phyloP scores from a whole-genome alignment of 1,139 yeast species.

The Blastobotrys proliferans region DNA sequence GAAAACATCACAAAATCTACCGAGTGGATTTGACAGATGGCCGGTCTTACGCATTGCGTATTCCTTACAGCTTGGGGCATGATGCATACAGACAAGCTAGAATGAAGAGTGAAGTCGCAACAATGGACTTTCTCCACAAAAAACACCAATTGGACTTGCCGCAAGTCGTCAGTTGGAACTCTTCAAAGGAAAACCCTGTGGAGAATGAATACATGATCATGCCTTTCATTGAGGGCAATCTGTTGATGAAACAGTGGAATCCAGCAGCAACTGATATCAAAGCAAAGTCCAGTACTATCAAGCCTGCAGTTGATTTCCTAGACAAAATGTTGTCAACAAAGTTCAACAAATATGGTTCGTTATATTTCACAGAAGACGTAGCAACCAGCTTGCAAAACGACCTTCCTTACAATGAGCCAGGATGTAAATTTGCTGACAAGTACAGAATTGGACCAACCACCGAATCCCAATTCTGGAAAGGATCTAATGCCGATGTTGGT shows the following conservation, averaged over 20 bases:
- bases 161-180: conserved; percentile 67
- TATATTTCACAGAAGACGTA: conserved; percentile 70
- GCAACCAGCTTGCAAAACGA: conserved; percentile 39
- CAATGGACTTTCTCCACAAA: conserved; percentile 72
- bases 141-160: conserved; percentile 56
- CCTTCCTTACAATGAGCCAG: conserved; percentile 64
- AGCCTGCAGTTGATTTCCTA: conserved; percentile 37
- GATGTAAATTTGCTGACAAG: conserved; percentile 53
- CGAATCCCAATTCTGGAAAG: conserved; percentile 73
- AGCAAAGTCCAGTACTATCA: conserved; percentile 35
- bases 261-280: conserved; percentile 60
- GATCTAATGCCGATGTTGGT: conserved; percentile 38
- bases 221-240: conserved; percentile 74
- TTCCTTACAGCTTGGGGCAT: conserved; percentile 70
- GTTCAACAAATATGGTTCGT: conserved; percentile 74
- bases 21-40: conserved; percentile 60
- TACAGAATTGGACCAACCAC: conserved; percentile 92
- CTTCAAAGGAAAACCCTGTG: conserved; percentile 53
- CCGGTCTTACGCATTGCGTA: conserved; percentile 63
- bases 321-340: conserved; percentile 35
- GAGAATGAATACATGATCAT: conserved; percentile 72
- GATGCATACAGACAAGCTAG: conserved; percentile 60
- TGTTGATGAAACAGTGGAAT: conserved; percentile 86
- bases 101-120: conserved; percentile 87
- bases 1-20: conserved; percentile 87